Evolutionary conservation across 164 flowering plant genomes (phyloP).

Genomic region (Amborella trichopoda): DNA sequence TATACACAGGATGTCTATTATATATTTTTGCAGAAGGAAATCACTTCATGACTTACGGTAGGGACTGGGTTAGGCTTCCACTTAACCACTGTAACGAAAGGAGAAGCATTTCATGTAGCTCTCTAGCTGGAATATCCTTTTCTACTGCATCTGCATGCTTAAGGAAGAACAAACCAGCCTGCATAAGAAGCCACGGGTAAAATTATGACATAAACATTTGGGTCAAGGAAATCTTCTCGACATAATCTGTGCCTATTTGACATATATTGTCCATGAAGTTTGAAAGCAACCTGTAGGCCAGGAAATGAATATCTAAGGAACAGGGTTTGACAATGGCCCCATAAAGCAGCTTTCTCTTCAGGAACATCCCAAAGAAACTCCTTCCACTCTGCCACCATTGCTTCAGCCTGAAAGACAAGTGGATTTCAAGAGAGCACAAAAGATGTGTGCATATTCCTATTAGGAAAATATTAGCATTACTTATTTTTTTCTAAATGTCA

Average conservation of each 20-base stretch:
- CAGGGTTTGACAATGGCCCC: constrained; percentile 90
- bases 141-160: constrained; percentile 95
- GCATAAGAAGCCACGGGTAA: constrained; percentile 10
- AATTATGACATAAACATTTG: no score
- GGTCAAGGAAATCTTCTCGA: no score
- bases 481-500: no score
- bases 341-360: constrained; percentile 90
- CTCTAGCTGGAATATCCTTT: constrained; percentile 80
- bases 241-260: no score
- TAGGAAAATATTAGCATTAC: no score
- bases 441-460: no score
- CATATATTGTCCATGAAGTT: no score
- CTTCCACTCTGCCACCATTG: constrained; percentile 98
- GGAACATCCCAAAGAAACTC: constrained; percentile 99
- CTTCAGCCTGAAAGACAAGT: constrained; percentile 61
- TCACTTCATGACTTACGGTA: constrained; percentile 48
- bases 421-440: no score
- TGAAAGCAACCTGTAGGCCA: constrained; percentile 74
- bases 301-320: constrained; percentile 85
- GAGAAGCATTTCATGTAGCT: constrained; percentile 74
- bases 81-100: constrained; percentile 96
- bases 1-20: background rate
- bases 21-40: background rate
- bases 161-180: constrained; percentile 95
- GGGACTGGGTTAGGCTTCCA: constrained; percentile 66